phyloP scores from a whole-genome alignment of 208 protist genomes.

The Leishmania gerbilli region DNA sequence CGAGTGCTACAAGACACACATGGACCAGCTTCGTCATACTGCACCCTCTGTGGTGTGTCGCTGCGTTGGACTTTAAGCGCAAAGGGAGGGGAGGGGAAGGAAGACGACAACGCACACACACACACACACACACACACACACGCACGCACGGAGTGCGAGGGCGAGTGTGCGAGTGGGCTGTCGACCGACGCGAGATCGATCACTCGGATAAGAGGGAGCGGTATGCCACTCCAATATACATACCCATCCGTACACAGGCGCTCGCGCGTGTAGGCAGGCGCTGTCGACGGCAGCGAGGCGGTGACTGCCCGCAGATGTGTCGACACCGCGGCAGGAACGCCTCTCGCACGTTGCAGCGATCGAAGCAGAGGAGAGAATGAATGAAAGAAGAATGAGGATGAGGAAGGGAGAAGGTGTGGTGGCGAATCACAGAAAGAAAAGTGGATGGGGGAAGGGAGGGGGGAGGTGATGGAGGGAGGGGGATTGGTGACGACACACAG shows the following conservation, averaged over 20 bases:
- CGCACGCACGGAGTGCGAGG: background rate
- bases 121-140: background rate
- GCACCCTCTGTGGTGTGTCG: background rate
- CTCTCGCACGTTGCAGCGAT: background rate
- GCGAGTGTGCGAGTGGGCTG: background rate
- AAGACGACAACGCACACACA: background rate
- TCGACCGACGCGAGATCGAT: background rate
- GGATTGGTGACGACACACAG: background rate
- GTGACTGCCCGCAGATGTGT: background rate
- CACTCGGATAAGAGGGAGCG: background rate
- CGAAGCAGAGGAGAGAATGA: background rate
- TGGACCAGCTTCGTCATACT: background rate
- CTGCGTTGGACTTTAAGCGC: background rate
- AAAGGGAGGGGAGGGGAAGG: background rate
- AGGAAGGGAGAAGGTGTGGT: no score
- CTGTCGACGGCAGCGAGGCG: background rate
- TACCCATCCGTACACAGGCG: background rate
- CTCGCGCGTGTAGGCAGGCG: background rate
- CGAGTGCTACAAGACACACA: conserved; percentile 2
- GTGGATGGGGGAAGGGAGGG: no score
- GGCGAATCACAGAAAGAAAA: no score
- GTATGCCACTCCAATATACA: background rate
- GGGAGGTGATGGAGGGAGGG: no score
- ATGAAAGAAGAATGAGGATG: background rate
- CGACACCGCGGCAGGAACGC: background rate